Evolutionary conservation across 805 yeast genomes (phyloP), one percentile per base, ranked within the genome.

Genomic region (Wickerhamiella hasegawae): DNA sequence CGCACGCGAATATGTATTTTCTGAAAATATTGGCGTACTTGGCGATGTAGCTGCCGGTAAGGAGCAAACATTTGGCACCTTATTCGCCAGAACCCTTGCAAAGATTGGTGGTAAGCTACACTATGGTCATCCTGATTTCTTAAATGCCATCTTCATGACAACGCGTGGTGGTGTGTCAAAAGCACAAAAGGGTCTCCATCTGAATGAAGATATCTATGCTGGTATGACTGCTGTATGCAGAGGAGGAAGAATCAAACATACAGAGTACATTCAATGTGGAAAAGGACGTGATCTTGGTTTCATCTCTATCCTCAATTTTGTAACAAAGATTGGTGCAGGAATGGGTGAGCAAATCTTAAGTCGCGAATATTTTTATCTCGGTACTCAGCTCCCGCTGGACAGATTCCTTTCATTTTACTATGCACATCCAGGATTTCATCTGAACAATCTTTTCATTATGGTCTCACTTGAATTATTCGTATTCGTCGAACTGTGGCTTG

Each of bases 1-100:
- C 34, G 80, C 90, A 1, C 64, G 92, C 49, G 92, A 79, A 55
- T 79, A 79, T 50, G 76, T 79, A 36, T 79, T 79, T 57, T 77
- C 87, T 8, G 90, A 80, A 52, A 80, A 79, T 51, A 67, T 76
- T 41, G 92, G 92, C 32, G 71, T 80, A 35, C 61, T 80, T 33
- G 92, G 90, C 35, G 92, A 80, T 56, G 73, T 80, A 45, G 87
- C 90, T 16, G 92, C 92, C 11, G 87, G 87, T 32, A 80, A 80
- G 51, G 92, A 80, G 55, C 90, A 80, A 53, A 80, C 90, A 8
- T 80, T 80, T 58, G 90, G 92, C 37, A 80, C 92, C 0, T 63
- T 80, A 38, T 79, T 78, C 56, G 82, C 90, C 0, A 69, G 92
- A 53, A 78, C 90, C 1, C 62, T 79, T 53, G 85, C 87, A 3